Conservation (phyloP, 2,329 filamentous ascomycete species). For the Trichoderma sp. region DNA sequence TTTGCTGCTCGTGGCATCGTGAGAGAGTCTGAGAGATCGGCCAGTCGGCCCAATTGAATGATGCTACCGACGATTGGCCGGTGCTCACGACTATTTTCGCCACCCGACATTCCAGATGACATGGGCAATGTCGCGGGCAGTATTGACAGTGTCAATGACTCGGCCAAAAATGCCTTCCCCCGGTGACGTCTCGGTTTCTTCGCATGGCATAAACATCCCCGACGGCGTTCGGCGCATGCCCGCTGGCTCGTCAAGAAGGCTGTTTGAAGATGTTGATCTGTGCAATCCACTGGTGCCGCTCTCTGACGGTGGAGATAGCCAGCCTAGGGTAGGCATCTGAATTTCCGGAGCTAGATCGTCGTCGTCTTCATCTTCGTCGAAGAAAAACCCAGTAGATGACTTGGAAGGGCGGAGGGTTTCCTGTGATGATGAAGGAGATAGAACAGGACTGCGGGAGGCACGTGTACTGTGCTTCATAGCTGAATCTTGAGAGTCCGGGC, state of each 20-base stretch:
- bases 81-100: conserved; percentile 49
- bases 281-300: conserved; percentile 40
- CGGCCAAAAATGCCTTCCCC: conserved; percentile 71
- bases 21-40: not conserved
- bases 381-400: conserved; percentile 63
- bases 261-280: conserved; percentile 51
- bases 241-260: conserved; percentile 52
- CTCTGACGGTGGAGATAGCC: conserved; percentile 35
- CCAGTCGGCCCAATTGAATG: conserved; percentile 4
- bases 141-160: conserved; percentile 79
- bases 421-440: conserved; percentile 77
- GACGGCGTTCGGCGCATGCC: conserved; percentile 78
- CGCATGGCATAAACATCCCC: conserved; percentile 89
- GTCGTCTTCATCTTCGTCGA: conserved; percentile 61
- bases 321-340: conserved; percentile 34
- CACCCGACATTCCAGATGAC: conserved; percentile 73
- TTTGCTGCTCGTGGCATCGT: conserved; percentile 9
- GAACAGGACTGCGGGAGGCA: conserved; percentile 49
- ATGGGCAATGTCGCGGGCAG: conserved; percentile 68
- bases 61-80: not conserved
- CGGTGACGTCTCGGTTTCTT: conserved; percentile 66
- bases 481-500: conserved; percentile 64
- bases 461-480: conserved; percentile 62
- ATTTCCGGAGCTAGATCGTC: conserved; percentile 50
- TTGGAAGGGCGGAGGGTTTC: conserved; percentile 76